phyloP scores from a whole-genome alignment of 352 stramenopile species.

The Pythium guiyangense region DNA sequence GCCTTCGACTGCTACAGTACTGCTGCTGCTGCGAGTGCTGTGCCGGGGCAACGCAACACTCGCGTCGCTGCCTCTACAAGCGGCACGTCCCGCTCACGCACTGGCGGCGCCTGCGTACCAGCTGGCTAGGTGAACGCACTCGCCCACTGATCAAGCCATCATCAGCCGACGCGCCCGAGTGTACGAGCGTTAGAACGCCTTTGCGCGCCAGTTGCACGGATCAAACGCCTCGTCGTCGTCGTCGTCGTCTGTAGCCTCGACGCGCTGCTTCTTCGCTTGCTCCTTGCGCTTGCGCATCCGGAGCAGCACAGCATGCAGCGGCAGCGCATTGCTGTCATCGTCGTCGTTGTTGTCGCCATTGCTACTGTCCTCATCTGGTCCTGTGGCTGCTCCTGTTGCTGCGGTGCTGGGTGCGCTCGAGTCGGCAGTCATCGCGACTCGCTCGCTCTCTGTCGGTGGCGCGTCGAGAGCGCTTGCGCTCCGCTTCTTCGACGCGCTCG shows the following conservation, averaged over 20 bases:
- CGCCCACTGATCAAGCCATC: not conserved
- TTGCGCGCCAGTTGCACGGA: conserved; percentile 42
- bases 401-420: too few relatives aligned
- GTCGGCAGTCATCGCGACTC: not conserved
- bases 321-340: not conserved
- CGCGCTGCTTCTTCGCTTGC: conserved; percentile 15
- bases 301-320: conserved; percentile 13
- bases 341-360: too few relatives aligned
- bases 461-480: not conserved
- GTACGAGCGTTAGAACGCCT: conserved; percentile 19
- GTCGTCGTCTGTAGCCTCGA: conserved; percentile 7
- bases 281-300: not conserved
- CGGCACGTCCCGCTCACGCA: too few relatives aligned
- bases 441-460: not conserved
- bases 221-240: conserved; percentile 36
- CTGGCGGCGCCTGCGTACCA: not conserved
- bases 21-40: too few relatives aligned
- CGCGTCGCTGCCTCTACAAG: too few relatives aligned
- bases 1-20: too few relatives aligned
- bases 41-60: too few relatives aligned
- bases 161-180: not conserved
- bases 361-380: too few relatives aligned
- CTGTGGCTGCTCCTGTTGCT: too few relatives aligned
- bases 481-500: conserved; percentile 17
- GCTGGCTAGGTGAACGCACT: not conserved